These are phyloP conservation scores for Xylariaceae sp. DNA, from an alignment of 2,329 filamentous ascomycete genomes.

Conservation along the genomic window DNA sequence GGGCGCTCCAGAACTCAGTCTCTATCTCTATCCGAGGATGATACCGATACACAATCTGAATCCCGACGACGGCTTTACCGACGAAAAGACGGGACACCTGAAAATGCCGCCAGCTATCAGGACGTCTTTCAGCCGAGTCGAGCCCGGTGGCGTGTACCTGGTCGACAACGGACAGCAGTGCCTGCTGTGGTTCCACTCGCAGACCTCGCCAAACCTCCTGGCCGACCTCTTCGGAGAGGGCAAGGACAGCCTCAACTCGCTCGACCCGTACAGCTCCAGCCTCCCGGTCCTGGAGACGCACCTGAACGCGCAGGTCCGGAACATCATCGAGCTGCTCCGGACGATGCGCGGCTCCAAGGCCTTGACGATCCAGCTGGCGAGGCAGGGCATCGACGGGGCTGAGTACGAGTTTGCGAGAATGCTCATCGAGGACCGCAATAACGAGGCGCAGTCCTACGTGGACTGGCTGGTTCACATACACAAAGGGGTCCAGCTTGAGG, in stretches of 20 bases:
- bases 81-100: slow-evolving; percentile 74
- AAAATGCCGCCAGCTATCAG: slow-evolving; percentile 74
- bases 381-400: slow-evolving; percentile 87
- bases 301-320: slow-evolving; percentile 89
- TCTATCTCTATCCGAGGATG: slow-evolving; percentile 94
- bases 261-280: slow-evolving; percentile 74
- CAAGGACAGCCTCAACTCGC: slow-evolving; percentile 59
- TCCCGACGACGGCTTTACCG: slow-evolving; percentile 85
- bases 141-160: slow-evolving; percentile 88
- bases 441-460: slow-evolving; percentile 95
- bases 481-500: slow-evolving; percentile 85
- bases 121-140: slow-evolving; percentile 78
- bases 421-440: slow-evolving; percentile 90
- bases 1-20: slow-evolving; percentile 73
- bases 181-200: slow-evolving; percentile 84
- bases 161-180: slow-evolving; percentile 93
- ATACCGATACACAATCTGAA: slow-evolving; percentile 85
- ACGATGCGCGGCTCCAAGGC: slow-evolving; percentile 78
- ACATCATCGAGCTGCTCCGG: slow-evolving; percentile 81
- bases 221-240: slow-evolving; percentile 82
- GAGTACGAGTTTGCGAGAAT: slow-evolving; percentile 94
- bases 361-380: slow-evolving; percentile 78
- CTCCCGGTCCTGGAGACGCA: slow-evolving; percentile 84
- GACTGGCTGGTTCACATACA: slow-evolving; percentile 98
- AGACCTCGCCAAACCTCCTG: slow-evolving; percentile 87